phyloP scores from a whole-genome alignment of 2,329 filamentous ascomycete genomes.

The Pyrenophora graminea region DNA sequence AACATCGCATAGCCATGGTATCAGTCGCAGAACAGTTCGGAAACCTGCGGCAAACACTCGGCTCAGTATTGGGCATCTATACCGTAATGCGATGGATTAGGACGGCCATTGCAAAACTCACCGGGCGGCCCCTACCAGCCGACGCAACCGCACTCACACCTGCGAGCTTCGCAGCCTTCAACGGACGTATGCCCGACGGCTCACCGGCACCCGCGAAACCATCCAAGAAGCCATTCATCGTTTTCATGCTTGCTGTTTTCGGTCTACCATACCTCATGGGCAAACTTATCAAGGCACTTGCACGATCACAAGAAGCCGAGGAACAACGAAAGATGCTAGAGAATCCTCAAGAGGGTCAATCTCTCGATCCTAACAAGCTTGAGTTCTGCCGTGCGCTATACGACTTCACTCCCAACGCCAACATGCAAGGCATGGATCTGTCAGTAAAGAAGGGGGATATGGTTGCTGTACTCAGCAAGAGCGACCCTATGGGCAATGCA shows the following conservation, averaged over 20 bases:
- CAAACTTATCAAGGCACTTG: conserved; percentile 87
- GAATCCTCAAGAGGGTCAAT: conserved; percentile 52
- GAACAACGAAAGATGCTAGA: conserved; percentile 64
- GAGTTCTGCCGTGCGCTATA: conserved; percentile 96
- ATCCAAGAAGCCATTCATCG: conserved; percentile 92
- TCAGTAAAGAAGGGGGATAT: conserved; percentile 93
- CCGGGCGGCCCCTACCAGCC: conserved; percentile 85
- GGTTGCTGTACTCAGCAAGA: conserved; percentile 90
- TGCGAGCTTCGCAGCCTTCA: conserved; percentile 86
- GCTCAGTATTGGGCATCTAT: conserved; percentile 93
- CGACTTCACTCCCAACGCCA: conserved; percentile 84
- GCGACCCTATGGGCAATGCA: conserved; percentile 85
- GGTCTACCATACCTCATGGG: conserved; percentile 96
- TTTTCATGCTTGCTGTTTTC: conserved; percentile 93
- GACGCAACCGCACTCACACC: conserved; percentile 87
- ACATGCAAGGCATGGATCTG: conserved; percentile 76
- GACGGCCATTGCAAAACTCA: conserved; percentile 87
- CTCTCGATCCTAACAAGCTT: conserved; percentile 84
- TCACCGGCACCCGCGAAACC: conserved; percentile 68
- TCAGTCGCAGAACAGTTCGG: conserved; percentile 97
- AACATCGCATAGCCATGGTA: conserved; percentile 73
- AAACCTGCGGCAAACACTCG: conserved; percentile 88
- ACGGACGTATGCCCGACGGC: conserved; percentile 72
- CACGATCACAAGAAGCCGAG: conserved; percentile 83
- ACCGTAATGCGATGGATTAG: conserved; percentile 94